A percentile compares a stretch with the other conserved stretches of the same genome.
Conservation (phyloP, 352 stramenopile species). For the Pythium oligandrum region DNA sequence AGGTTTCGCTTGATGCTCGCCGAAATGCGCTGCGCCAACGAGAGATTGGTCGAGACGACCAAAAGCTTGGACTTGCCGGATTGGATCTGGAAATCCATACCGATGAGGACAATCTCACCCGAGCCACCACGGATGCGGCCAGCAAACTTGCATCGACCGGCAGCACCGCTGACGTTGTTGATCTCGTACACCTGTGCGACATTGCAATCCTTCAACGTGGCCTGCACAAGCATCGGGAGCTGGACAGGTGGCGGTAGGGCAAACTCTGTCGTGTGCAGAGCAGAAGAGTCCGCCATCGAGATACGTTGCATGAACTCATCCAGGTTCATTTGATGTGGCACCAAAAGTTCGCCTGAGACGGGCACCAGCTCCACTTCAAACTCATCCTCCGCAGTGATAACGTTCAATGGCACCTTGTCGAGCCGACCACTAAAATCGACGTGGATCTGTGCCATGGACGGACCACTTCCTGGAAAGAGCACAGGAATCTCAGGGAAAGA, state of each 20-base stretch:
- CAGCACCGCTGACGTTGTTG: slow-evolving; percentile 53
- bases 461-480: slow-evolving; percentile 69
- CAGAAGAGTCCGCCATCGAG: slow-evolving; percentile 45
- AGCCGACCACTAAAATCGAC: slow-evolving; percentile 76
- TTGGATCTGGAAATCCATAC: slow-evolving; percentile 57
- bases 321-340: slow-evolving; percentile 64
- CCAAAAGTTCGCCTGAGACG: slow-evolving; percentile 57
- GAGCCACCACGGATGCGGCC: slow-evolving; percentile 44
- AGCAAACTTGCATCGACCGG: slow-evolving; percentile 70
- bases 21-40: slow-evolving; percentile 45
- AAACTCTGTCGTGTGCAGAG: slow-evolving; percentile 60
- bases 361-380: slow-evolving; percentile 59
- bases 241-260: slow-evolving; percentile 39
- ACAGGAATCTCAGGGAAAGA: slow-evolving; percentile 81
- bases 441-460: slow-evolving; percentile 75
- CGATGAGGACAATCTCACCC: slow-evolving; percentile 51
- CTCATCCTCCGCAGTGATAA: slow-evolving; percentile 45
- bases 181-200: slow-evolving; percentile 74
- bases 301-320: slow-evolving; percentile 72
- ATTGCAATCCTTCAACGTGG: slow-evolving; percentile 51
- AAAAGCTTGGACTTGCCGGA: slow-evolving; percentile 58
- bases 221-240: slow-evolving; percentile 44
- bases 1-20: slow-evolving; percentile 52
- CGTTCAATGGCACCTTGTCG: slow-evolving; percentile 59
- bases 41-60: slow-evolving; percentile 45